These are phyloP conservation scores for Solanum piurae DNA, from an alignment of 257 asterid genomes.

Conservation along the genomic window DNA sequence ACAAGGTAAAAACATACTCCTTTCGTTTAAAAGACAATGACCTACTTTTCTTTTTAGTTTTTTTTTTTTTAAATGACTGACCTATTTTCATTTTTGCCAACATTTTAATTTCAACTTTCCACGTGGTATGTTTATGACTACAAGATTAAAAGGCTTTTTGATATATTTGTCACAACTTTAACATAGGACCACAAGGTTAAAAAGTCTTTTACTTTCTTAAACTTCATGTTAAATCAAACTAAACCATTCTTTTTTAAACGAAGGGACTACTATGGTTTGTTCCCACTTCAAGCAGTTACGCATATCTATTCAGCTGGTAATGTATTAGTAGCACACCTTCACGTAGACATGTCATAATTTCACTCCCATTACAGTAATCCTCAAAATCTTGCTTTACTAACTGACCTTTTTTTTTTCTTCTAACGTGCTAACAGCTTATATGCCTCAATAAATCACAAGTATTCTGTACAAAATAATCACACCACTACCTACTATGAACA, in stretches of 20 bases:
- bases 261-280: background rate
- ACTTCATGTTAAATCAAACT: background rate
- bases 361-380: background rate
- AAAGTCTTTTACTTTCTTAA: background rate
- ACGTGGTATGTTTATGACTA: too few relatives aligned
- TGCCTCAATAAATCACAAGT: background rate
- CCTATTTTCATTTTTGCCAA: background rate
- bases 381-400: background rate
- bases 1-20: background rate
- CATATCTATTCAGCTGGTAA: background rate
- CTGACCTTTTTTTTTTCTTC: background rate
- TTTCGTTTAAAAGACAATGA: too few relatives aligned
- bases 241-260: too few relatives aligned
- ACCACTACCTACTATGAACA: background rate
- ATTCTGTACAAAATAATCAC: background rate
- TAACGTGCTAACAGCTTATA: background rate
- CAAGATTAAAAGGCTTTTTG: too few relatives aligned
- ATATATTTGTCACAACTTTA: background rate
- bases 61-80: too few relatives aligned
- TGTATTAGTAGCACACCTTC: background rate
- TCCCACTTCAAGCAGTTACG: background rate
- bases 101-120: too few relatives aligned
- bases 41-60: background rate
- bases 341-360: background rate
- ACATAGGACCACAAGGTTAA: too few relatives aligned